Conservation (phyloP, 129 eudicot genomes). For the Pittosporum tobira region DNA sequence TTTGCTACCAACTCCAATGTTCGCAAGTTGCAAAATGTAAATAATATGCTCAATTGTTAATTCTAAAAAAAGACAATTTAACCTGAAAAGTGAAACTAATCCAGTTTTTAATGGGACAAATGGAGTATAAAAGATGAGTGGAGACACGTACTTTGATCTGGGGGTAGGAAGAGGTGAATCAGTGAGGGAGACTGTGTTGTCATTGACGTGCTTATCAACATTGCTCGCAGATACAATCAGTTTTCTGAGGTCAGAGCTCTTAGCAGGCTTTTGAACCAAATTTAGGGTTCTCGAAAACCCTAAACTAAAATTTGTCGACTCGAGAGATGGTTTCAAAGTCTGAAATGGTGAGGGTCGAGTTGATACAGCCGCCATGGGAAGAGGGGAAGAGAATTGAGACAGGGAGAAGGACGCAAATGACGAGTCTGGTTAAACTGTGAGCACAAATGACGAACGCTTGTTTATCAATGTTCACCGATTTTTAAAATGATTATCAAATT, state of each 20-base stretch:
- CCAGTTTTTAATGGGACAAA: no score
- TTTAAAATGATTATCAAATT: no score
- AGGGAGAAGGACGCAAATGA: no score
- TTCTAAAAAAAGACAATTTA: no score
- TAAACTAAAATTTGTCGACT: slow-evolving; percentile 1
- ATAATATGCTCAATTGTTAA: no score
- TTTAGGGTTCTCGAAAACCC: slow-evolving; percentile 15
- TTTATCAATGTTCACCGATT: no score
- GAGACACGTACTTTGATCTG: slow-evolving; percentile 23
- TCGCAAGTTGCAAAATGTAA: no score
- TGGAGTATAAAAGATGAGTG: no score
- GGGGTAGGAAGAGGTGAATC: slow-evolving; percentile 27
- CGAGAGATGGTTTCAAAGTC: slow-evolving; percentile 5
- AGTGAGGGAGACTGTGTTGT: slow-evolving; percentile 14
- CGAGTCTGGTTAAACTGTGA: neutral
- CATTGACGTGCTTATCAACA: slow-evolving; percentile 3
- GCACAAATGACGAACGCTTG: no score
- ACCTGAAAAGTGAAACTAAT: no score
- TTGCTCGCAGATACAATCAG: slow-evolving; percentile 29
- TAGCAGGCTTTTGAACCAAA: slow-evolving; percentile 8
- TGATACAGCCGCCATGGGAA: slow-evolving; percentile 39
- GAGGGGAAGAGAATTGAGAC: neutral
- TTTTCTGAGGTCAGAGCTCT: slow-evolving; percentile 7
- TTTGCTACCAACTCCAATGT: no score
- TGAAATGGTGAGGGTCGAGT: slow-evolving; percentile 23